Percentiles rank a stretch among this genome's conserved stretches.
Conservation (phyloP, 2,329 filamentous ascomycete species). For the Exophiala spinifera region DNA sequence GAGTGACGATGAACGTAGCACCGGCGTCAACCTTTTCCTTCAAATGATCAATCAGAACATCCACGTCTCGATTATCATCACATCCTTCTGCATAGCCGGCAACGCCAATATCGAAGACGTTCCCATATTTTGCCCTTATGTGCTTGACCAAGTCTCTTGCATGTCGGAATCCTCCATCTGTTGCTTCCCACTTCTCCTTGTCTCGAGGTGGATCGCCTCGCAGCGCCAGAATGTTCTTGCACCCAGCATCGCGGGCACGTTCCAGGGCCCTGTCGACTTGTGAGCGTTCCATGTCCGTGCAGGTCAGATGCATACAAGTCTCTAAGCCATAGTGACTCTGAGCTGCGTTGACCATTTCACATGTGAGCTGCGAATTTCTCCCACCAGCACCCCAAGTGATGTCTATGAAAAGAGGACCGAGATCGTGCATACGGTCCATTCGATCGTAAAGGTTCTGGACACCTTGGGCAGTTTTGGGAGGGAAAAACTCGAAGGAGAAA, state of each 20-base stretch:
- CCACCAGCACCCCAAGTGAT: slow-evolving; percentile 98
- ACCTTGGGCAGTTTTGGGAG: slow-evolving; percentile 83
- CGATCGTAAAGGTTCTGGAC: slow-evolving; percentile 99
- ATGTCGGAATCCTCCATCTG: slow-evolving; percentile 84
- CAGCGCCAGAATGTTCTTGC: slow-evolving; percentile 93
- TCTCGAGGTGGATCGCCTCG: slow-evolving; percentile 91
- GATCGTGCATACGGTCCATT: slow-evolving; percentile 97
- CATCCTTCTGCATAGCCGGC: slow-evolving; percentile 95
- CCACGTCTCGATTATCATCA: slow-evolving; percentile 87
- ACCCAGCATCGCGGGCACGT: slow-evolving; percentile 88
- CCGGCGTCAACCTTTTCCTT: slow-evolving; percentile 97
- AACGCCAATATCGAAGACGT: slow-evolving; percentile 96
- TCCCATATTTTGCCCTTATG: slow-evolving; percentile 73
- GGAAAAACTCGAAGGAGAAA: slow-evolving; percentile 99
- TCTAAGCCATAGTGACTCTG: slow-evolving; percentile 94
- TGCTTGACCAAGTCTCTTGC: slow-evolving; percentile 86
- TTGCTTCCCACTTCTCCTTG: slow-evolving; percentile 87
- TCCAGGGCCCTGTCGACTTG: slow-evolving; percentile 87
- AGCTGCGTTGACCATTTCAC: slow-evolving; percentile 95
- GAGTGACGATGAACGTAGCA: slow-evolving; percentile 89
- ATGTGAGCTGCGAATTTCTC: slow-evolving; percentile 83
- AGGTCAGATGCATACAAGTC: slow-evolving; percentile 98
- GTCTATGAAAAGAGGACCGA: slow-evolving; percentile 94
- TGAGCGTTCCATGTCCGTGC: slow-evolving; percentile 92
- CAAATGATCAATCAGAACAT: slow-evolving; percentile 80